phyloP scores from a whole-genome alignment of 495 filamentous ascomycete genomes.

The Annulohypoxylon bovei region DNA sequence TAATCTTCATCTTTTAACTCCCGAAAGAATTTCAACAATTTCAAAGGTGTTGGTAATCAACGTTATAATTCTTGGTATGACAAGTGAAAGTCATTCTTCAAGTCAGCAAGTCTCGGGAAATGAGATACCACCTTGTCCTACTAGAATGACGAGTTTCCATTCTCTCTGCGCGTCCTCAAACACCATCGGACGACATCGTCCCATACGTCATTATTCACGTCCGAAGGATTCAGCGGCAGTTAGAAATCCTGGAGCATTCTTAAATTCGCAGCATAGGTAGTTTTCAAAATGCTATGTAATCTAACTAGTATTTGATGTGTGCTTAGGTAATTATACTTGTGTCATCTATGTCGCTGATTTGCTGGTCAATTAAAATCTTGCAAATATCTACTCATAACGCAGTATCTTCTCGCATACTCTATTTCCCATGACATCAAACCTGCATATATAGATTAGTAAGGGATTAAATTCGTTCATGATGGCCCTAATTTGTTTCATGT shows the following conservation, averaged over 20 bases:
- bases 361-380: neutral
- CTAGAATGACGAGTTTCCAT: conserved; percentile 12
- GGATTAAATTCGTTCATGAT: neutral
- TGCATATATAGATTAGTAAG: neutral
- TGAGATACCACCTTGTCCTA: conserved; percentile 21
- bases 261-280: no score
- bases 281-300: no score
- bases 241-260: neutral
- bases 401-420: neutral
- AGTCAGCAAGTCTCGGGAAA: conserved; percentile 7
- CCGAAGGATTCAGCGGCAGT: conserved; percentile 2
- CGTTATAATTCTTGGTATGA: conserved; percentile 1
- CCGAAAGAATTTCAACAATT: conserved; percentile 2
- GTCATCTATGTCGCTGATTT: neutral
- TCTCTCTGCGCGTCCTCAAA: neutral
- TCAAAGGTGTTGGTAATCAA: neutral
- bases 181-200: neutral
- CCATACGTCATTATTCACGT: conserved; percentile 18
- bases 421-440: neutral
- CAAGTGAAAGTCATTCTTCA: conserved; percentile 11
- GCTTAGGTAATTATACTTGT: neutral
- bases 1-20: neutral
- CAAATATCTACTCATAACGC: neutral
- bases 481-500: neutral
- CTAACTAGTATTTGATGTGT: no score